A percentile compares a stretch with the other conserved stretches of the same genome.
phyloP scores from a whole-genome alignment of 2,329 filamentous ascomycete genomes.

The Aphanocladium album region DNA sequence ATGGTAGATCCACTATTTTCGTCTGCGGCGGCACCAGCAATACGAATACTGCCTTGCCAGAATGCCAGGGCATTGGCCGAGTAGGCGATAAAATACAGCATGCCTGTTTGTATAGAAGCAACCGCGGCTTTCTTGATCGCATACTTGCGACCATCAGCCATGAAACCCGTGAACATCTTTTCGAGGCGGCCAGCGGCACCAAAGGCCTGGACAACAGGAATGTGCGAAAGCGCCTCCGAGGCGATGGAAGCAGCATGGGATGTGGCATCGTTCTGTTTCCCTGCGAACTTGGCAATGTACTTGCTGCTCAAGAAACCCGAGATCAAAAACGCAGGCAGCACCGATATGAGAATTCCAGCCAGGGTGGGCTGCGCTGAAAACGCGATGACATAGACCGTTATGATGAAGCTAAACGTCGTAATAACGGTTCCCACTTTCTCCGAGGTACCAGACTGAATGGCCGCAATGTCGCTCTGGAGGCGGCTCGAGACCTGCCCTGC shows the following conservation, averaged over 20 bases:
- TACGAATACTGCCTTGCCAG: slow-evolving; percentile 53
- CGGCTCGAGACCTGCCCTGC: slow-evolving; percentile 52
- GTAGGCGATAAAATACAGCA: slow-evolving; percentile 61
- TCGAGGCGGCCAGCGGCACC: slow-evolving; percentile 47
- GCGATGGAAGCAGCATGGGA: slow-evolving; percentile 49
- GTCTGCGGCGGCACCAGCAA: slow-evolving; percentile 22
- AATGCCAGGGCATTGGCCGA: slow-evolving; percentile 60
- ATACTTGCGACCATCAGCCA: slow-evolving; percentile 40
- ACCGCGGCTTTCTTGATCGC: slow-evolving; percentile 52
- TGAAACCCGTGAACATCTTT: slow-evolving; percentile 37
- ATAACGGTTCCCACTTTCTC: slow-evolving; percentile 59
- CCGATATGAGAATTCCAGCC: slow-evolving; percentile 51
- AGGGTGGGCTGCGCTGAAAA: slow-evolving; percentile 54
- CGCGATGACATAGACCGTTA: slow-evolving; percentile 55
- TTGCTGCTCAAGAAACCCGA: slow-evolving; percentile 47
- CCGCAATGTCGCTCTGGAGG: slow-evolving; percentile 53
- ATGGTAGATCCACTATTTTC: slow-evolving; percentile 32
- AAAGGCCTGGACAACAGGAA: slow-evolving; percentile 51
- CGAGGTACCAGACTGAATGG: slow-evolving; percentile 54
- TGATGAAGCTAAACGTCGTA: slow-evolving; percentile 52
- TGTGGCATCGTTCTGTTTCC: slow-evolving; percentile 39
- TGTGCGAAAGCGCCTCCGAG: slow-evolving; percentile 47
- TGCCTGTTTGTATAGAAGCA: slow-evolving; percentile 50
- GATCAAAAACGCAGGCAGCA: slow-evolving; percentile 50
- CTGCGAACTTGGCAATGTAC: slow-evolving; percentile 42